phyloP scores from a whole-genome alignment of 1,284 basidiomycete species.

The Apiotrichum gracile region DNA sequence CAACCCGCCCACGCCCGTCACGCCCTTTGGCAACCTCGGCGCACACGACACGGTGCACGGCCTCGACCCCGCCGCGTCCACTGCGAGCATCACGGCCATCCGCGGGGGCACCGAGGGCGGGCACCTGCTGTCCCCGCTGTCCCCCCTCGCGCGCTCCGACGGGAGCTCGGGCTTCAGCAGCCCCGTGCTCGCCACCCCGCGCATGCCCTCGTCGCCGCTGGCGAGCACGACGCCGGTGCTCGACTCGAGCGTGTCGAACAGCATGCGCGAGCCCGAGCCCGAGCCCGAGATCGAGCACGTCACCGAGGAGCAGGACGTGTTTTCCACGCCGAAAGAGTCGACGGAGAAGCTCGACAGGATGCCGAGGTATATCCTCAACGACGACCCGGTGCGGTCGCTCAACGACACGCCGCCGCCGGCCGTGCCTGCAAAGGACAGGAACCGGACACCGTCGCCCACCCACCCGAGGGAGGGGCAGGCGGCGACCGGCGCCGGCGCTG shows the following conservation, averaged over 20 bases:
- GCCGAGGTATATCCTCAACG: too few relatives aligned
- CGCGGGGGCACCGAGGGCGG: conserved; percentile 34
- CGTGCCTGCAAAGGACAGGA: not conserved
- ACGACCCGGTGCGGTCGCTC: not conserved
- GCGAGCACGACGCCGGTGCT: too few relatives aligned
- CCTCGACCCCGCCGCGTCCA: conserved; percentile 30
- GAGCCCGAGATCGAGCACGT: too few relatives aligned
- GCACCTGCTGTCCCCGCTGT: not conserved
- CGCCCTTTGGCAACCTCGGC: not conserved
- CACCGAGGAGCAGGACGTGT: too few relatives aligned
- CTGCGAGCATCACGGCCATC: conserved; percentile 40
- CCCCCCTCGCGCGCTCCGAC: not conserved
- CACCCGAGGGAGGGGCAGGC: not conserved
- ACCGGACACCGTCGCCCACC: not conserved
- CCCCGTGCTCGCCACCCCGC: not conserved
- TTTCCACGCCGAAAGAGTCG: too few relatives aligned
- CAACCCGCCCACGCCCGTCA: not conserved
- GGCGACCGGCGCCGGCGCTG: not conserved
- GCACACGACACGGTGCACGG: conserved; percentile 15
- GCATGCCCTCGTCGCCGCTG: not conserved
- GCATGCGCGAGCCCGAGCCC: too few relatives aligned
- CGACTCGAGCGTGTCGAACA: too few relatives aligned
- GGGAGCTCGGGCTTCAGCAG: not conserved
- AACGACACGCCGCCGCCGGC: not conserved
- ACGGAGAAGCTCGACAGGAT: too few relatives aligned